Conservation (phyloP, 2,329 filamentous ascomycete genomes). For the Cladorrhinum sp. region DNA sequence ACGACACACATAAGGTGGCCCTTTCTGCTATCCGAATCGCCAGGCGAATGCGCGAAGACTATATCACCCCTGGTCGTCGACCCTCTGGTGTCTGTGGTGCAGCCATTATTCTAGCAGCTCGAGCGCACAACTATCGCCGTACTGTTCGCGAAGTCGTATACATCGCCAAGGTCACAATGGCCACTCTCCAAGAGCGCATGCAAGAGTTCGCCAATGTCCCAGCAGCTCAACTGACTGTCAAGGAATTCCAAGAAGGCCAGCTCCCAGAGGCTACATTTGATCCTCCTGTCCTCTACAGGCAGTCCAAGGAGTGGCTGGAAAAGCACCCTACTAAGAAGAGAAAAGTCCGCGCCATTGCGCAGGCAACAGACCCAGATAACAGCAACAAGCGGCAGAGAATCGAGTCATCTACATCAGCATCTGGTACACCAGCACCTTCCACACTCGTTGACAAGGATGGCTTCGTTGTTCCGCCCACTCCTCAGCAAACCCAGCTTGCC, state of each 20-base stretch:
- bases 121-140: constrained; percentile 96
- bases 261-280: constrained; percentile 55
- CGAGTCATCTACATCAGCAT: constrained; percentile 21
- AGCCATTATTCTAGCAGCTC: constrained; percentile 87
- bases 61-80: constrained; percentile 93
- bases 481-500: constrained; percentile 31
- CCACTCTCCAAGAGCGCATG: constrained; percentile 86
- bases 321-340: constrained; percentile 47
- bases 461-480: constrained; percentile 60
- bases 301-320: constrained; percentile 51
- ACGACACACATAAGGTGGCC: constrained; percentile 77
- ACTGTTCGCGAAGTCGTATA: constrained; percentile 96
- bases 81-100: constrained; percentile 93
- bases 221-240: constrained; percentile 79
- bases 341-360: constrained; percentile 25
- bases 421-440: constrained; percentile 32
- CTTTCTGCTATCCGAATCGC: constrained; percentile 85
- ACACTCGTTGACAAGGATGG: constrained; percentile 58
- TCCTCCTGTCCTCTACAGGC: constrained; percentile 77
- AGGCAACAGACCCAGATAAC: constrained; percentile 33
- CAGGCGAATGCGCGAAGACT: constrained; percentile 91
- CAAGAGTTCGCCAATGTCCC: constrained; percentile 89
- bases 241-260: constrained; percentile 71
- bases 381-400: constrained; percentile 23
- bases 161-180: constrained; percentile 92